Conservation (phyloP, 2,329 filamentous ascomycete species). For the Metarhizium sp. region DNA sequence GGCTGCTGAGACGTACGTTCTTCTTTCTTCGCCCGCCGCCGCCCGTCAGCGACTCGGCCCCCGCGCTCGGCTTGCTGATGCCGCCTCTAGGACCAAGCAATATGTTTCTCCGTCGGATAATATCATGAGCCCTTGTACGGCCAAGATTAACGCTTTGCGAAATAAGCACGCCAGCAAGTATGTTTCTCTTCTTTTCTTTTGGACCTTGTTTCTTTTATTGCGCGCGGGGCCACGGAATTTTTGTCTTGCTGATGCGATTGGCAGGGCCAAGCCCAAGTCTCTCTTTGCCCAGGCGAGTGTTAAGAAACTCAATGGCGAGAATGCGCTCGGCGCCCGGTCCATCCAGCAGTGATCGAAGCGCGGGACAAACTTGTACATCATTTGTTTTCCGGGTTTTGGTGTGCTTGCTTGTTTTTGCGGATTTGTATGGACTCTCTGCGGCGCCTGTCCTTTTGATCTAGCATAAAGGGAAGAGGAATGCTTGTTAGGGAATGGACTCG, state of each 20-base stretch:
- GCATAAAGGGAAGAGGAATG: background rate
- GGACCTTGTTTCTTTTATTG: background rate
- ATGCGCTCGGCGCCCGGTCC: slow-evolving; percentile 27
- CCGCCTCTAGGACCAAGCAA: slow-evolving; percentile 6
- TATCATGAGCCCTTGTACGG: slow-evolving; percentile 79
- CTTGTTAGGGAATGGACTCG: background rate
- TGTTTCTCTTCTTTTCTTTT: slow-evolving; percentile 19
- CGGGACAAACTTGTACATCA: background rate
- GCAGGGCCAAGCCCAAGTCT: slow-evolving; percentile 56
- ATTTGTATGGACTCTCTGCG: background rate
- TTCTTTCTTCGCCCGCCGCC: slow-evolving; percentile 7
- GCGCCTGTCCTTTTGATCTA: background rate
- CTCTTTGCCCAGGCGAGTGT: slow-evolving; percentile 56
- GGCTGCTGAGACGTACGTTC: slow-evolving; percentile 51
- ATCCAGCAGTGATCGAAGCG: slow-evolving; percentile 18
- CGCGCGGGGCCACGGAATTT: background rate
- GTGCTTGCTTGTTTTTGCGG: background rate
- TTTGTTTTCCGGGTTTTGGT: slow-evolving; percentile 2
- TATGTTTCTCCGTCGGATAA: slow-evolving; percentile 81
- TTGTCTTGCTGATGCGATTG: background rate
- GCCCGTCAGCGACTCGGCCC: background rate
- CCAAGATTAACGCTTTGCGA: slow-evolving; percentile 72
- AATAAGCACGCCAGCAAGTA: slow-evolving; percentile 74
- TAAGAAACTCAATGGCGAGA: slow-evolving; percentile 49
- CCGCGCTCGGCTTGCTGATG: slow-evolving; percentile 3